Percentiles rank a stretch among this genome's conserved stretches.
phyloP scores from a whole-genome alignment of 192 early-diverging fungal species.

The Pilaira anomala region DNA sequence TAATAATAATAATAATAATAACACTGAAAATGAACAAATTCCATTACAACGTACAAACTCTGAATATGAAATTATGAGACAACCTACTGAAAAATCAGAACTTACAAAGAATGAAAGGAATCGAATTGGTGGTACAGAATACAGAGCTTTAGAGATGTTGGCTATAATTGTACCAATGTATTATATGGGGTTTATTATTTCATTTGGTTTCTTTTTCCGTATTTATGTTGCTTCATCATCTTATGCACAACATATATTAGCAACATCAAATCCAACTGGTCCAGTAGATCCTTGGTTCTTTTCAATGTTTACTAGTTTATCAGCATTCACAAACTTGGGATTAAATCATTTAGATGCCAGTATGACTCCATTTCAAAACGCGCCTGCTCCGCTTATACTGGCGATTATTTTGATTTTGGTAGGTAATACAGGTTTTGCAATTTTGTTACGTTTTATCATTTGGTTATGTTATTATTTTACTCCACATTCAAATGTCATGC shows the following conservation, averaged over 20 bases:
- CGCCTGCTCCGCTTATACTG: slow-evolving; percentile 18
- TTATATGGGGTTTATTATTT: slow-evolving; percentile 20
- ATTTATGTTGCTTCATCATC: slow-evolving; percentile 27
- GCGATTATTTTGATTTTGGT: slow-evolving; percentile 24
- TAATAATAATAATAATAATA: too few relatives aligned
- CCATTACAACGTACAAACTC: not conserved
- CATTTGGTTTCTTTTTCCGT: slow-evolving; percentile 23
- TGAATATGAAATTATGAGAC: slow-evolving; percentile 12
- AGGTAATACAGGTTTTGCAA: slow-evolving; percentile 35
- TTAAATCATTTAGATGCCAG: slow-evolving; percentile 29
- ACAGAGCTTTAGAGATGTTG: slow-evolving; percentile 29
- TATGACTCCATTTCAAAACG: slow-evolving; percentile 35
- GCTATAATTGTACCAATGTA: slow-evolving; percentile 24
- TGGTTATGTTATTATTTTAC: slow-evolving; percentile 22
- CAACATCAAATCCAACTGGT: slow-evolving; percentile 13
- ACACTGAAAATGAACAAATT: too few relatives aligned
- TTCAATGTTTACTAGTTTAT: slow-evolving; percentile 28
- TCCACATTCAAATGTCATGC: slow-evolving; percentile 19
- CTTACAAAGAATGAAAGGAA: slow-evolving; percentile 31
- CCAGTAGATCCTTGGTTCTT: slow-evolving; percentile 33
- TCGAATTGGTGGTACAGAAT: slow-evolving; percentile 34
- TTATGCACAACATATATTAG: slow-evolving; percentile 24
- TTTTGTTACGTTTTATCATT: slow-evolving; percentile 29
- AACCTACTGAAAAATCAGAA: slow-evolving; percentile 14
- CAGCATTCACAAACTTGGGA: slow-evolving; percentile 31